Percentiles rank a stretch among this genome's conserved stretches.
Evolutionary conservation across 768 basidiomycete species (phyloP).

Genomic region (Lentinula raphanica): DNA sequence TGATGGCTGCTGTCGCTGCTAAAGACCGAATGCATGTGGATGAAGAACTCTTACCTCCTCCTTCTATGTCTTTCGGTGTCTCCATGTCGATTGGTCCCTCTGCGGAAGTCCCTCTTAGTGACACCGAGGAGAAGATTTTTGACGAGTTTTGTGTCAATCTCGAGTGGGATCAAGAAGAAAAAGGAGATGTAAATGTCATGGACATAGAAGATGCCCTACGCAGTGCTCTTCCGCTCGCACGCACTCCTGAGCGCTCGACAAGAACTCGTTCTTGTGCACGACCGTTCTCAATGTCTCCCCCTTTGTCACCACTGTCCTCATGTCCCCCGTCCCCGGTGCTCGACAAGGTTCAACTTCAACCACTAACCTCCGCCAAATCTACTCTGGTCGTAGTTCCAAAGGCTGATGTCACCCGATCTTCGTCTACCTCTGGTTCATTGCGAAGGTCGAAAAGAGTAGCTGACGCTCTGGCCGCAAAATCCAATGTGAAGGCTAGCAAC

Average conservation of each 20-base stretch:
- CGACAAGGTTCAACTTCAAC: neutral
- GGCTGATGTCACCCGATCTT: neutral
- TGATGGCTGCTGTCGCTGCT: neutral
- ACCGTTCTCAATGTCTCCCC: constrained; percentile 1
- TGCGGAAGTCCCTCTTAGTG: constrained; percentile 53
- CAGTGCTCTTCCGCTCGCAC: neutral
- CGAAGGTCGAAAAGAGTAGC: constrained; percentile 69
- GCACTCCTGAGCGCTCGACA: neutral
- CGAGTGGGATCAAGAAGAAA: constrained; percentile 44
- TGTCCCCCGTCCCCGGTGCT: constrained; percentile 9
- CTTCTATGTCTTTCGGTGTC: neutral
- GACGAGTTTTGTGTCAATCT: constrained; percentile 54
- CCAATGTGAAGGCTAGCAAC: constrained; percentile 13
- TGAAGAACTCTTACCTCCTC: neutral
- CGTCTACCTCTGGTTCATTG: constrained; percentile 27
- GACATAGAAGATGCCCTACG: constrained; percentile 9
- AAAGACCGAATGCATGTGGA: neutral
- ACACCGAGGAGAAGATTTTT: constrained; percentile 70
- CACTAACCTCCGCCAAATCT: neutral
- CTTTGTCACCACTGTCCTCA: constrained; percentile 14
- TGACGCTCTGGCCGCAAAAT: constrained; percentile 46
- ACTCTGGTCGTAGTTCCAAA: neutral
- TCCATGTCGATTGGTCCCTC: neutral
- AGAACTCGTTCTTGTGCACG: neutral
- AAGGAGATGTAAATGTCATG: constrained; percentile 10